Evolutionary conservation across 176 grass and related monocot genomes (phyloP).

Genomic region (Saccharum officinarum): DNA sequence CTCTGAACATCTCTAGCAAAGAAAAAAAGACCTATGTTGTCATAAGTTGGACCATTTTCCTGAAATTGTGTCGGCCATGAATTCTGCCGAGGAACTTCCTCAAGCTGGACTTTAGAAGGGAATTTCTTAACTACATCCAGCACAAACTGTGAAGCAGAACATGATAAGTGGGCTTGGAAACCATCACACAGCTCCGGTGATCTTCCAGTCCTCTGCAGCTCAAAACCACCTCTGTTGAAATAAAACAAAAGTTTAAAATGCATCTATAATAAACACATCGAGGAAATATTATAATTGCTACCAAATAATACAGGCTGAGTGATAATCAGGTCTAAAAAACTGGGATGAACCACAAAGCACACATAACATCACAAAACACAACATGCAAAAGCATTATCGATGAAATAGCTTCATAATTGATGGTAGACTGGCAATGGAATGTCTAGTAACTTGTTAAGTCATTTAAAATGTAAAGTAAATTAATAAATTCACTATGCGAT

Average conservation of each 20-base stretch:
- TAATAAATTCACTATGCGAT: constrained; percentile 3
- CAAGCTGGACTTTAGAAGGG: constrained; percentile 68
- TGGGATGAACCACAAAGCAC: not conserved
- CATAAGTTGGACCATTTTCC: constrained; percentile 63
- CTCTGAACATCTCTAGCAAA: constrained; percentile 89
- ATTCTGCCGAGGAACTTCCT: constrained; percentile 79
- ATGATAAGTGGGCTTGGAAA: constrained; percentile 92
- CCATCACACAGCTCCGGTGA: constrained; percentile 76
- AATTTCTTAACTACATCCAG: constrained; percentile 69
- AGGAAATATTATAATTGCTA: constrained; percentile 10
- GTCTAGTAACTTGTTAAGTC: not conserved
- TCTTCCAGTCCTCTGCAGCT: constrained; percentile 65
- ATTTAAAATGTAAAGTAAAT: constrained; percentile 27
- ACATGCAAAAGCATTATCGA: constrained; percentile 14
- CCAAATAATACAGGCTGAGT: not conserved
- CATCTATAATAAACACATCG: not conserved
- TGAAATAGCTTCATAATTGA: not conserved
- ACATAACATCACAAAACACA: not conserved
- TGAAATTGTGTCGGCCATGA: constrained; percentile 83
- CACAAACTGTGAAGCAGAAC: constrained; percentile 64
- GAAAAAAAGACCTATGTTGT: constrained; percentile 87
- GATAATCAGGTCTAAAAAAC: constrained; percentile 20
- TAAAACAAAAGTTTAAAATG: not conserved
- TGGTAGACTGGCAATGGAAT: constrained; percentile 7
- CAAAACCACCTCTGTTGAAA: constrained; percentile 80